Base-by-base conservation (phyloP, 306 rosid genomes). In the Astragalus membranaceus region DNA sequence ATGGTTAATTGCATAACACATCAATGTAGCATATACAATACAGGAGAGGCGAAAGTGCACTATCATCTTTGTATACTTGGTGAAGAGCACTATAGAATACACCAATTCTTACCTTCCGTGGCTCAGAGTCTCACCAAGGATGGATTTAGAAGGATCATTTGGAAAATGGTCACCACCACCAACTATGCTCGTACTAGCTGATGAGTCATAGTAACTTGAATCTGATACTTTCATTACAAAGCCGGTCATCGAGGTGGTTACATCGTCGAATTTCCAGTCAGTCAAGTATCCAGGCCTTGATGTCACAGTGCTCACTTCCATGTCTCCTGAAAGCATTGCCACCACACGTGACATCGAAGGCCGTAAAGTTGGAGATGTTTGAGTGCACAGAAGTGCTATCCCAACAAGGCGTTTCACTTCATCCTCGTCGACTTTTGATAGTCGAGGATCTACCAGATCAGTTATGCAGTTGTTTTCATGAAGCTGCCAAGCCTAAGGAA, bases 281-380 rank as follows among this genome's bases (percentile, higher is more conserved):
- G 89, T 75, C 52, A 90, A 37, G 81, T 90, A 90, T 16, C 88
- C 89, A 5, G 94, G 96, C 78, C 49, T 82, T 23, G 92, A 36
- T 65, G 81, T 79, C 30, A 80, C 85, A 35, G 75, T 1, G 53
- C 74, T 48, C 82, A 87, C 91, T 75, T 87, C 94, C 2, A 67
- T 42, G 59, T 88, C 88, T 76, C 94, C 91, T 0, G 84, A 56
- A 70, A 90, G 88, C 94, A 90, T 90, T 54, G 89, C 89, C 72
- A 90, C 86, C 14, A 85, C 93, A 3, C 85, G 85, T 2, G 94
- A 88, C 96, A 90, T 90, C 0, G 88, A 52, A 32, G 94, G 96
- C 26, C 88, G 79, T 56, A 69, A 75, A 10, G 35, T 13, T 26
- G 94, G 91, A 10, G 89, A 77, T 73, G 91, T 64, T 47, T 90